Evolutionary conservation across 768 basidiomycete genomes (phyloP).

Genomic region (Boletus rex-veris): DNA sequence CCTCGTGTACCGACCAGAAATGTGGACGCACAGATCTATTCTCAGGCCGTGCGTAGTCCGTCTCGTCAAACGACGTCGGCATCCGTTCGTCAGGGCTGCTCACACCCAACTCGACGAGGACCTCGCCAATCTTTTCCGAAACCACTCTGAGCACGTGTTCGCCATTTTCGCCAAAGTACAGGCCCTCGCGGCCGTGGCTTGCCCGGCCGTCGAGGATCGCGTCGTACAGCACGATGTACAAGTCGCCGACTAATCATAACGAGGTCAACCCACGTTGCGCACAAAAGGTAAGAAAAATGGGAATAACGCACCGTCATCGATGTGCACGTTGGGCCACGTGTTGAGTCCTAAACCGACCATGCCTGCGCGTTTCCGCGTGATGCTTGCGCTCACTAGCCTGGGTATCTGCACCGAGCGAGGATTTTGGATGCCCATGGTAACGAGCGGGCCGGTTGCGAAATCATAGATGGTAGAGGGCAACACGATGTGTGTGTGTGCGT

Average conservation of each 20-base stretch:
- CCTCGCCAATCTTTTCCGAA: slow-evolving; percentile 37
- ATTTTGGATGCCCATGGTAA: slow-evolving; percentile 44
- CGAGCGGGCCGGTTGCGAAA: slow-evolving; percentile 43
- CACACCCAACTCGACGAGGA: background rate
- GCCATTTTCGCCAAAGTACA: slow-evolving; percentile 50
- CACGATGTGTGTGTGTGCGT: slow-evolving; percentile 36
- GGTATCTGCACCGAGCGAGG: slow-evolving; percentile 54
- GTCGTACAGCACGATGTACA: slow-evolving; percentile 44
- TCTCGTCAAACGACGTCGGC: slow-evolving; percentile 42
- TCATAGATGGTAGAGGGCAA: slow-evolving; percentile 58
- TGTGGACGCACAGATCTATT: background rate
- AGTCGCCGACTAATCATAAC: slow-evolving; percentile 22
- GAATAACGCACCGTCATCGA: slow-evolving; percentile 36
- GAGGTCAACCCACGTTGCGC: background rate
- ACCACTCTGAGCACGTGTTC: slow-evolving; percentile 44
- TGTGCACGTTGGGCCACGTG: slow-evolving; percentile 57
- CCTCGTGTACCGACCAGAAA: no score
- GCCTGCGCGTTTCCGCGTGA: slow-evolving; percentile 49
- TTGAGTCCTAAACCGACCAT: slow-evolving; percentile 57
- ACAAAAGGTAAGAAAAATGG: no score
- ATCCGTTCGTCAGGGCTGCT: background rate
- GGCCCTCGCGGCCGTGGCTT: slow-evolving; percentile 36
- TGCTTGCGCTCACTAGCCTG: slow-evolving; percentile 38
- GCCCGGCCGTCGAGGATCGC: slow-evolving; percentile 18
- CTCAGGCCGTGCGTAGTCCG: slow-evolving; percentile 1